phyloP scores from a whole-genome alignment of 225 moss, liverwort and hornwort species.

The Thuidium tamariscinum region DNA sequence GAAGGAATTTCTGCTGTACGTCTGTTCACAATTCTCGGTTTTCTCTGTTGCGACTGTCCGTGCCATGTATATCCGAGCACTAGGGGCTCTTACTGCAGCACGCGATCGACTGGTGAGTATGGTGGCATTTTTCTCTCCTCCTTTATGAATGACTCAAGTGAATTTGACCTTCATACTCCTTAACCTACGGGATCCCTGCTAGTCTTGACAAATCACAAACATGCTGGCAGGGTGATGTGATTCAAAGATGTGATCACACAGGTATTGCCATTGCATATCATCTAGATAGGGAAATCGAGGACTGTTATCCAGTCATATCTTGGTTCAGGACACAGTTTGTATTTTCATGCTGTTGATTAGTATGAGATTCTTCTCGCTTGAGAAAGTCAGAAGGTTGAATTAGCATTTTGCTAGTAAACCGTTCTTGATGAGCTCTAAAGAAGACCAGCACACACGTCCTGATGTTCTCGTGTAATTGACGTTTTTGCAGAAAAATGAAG shows the following conservation, averaged over 20 bases:
- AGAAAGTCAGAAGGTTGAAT: not conserved
- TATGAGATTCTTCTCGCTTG: not conserved
- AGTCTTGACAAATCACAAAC: not conserved
- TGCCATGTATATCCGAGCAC: constrained; percentile 51
- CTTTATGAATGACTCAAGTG: not conserved
- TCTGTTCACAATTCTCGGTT: constrained; percentile 71
- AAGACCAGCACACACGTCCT: not conserved
- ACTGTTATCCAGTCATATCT: not conserved
- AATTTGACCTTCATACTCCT: not conserved
- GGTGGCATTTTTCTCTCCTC: not conserved
- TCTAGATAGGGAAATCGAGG: not conserved
- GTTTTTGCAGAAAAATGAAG: constrained; percentile 19
- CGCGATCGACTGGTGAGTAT: constrained; percentile 51
- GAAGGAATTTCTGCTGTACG: constrained; percentile 75
- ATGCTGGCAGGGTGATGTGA: not conserved
- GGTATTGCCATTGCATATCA: not conserved
- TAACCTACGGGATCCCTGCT: not conserved
- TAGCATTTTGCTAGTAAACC: not conserved
- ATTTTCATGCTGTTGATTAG: not conserved
- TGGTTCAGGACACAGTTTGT: not conserved
- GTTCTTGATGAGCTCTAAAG: not conserved
- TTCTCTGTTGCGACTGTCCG: constrained; percentile 76
- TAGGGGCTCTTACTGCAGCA: constrained; percentile 60
- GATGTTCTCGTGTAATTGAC: not conserved
- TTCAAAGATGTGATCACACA: not conserved